Evolutionary conservation across 2,329 filamentous ascomycete genomes (phyloP).

Genomic region (Aureobasidium sp.): DNA sequence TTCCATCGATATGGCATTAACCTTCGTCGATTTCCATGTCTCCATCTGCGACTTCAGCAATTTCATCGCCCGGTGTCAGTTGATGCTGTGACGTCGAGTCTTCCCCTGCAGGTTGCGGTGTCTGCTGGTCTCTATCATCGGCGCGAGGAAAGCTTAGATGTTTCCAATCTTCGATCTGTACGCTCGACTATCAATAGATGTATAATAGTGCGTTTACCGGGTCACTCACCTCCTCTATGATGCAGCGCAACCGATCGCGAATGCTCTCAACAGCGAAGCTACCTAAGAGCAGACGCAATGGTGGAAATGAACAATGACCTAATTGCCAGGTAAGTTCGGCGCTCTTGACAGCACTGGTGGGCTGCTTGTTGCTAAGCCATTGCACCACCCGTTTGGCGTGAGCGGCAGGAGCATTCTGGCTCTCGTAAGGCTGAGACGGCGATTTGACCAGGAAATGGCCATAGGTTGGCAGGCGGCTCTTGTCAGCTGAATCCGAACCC

Average conservation of each 20-base stretch:
- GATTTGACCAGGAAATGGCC: constrained; percentile 89
- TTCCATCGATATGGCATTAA: constrained; percentile 5
- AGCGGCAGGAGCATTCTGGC: constrained; percentile 69
- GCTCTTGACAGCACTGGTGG: constrained; percentile 85
- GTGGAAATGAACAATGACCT: constrained; percentile 90
- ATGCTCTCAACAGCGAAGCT: constrained; percentile 96
- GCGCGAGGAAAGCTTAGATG: constrained; percentile 27
- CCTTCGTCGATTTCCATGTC: constrained; percentile 16
- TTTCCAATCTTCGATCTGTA: constrained; percentile 32
- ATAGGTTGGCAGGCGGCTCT: constrained; percentile 58
- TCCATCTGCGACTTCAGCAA: constrained; percentile 11
- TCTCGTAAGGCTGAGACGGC: constrained; percentile 71
- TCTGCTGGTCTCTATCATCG: constrained; percentile 21
- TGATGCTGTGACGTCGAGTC: constrained; percentile 8
- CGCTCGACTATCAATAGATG: constrained; percentile 4
- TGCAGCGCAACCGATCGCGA: constrained; percentile 74
- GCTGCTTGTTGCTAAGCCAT: constrained; percentile 88
- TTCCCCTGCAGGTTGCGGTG: constrained; percentile 5
- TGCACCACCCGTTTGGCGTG: constrained; percentile 88
- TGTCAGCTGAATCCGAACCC: constrained; percentile 20
- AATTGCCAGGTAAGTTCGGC: constrained; percentile 90
- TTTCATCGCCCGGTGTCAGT: constrained; percentile 10
- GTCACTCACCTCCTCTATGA: constrained; percentile 74
- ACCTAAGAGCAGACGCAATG: constrained; percentile 74
- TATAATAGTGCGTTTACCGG: background rate